phyloP scores from a whole-genome alignment of 23 red algal genomes.

The Rhodosorus marinus region DNA sequence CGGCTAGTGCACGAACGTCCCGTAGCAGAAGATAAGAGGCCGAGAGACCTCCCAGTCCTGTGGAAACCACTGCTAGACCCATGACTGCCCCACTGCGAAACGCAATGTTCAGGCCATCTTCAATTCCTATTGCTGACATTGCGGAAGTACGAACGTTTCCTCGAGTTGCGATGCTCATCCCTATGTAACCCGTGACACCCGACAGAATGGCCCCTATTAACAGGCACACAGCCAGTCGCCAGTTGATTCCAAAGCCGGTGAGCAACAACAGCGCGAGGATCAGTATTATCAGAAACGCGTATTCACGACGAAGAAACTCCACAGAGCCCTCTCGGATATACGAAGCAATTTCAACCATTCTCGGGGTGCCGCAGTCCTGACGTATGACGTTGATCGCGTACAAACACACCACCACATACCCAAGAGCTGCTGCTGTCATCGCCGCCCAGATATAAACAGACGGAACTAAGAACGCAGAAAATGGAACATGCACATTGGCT shows the following conservation, averaged over 20 bases:
- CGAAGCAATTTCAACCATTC: slow-evolving; percentile 3
- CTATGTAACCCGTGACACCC: slow-evolving; percentile 11
- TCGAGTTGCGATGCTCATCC: slow-evolving; percentile 10
- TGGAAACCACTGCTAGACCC: slow-evolving; percentile 12
- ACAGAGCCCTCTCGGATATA: slow-evolving; percentile 4
- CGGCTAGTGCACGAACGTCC: slow-evolving; percentile 43
- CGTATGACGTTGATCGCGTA: not conserved
- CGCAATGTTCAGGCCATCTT: slow-evolving; percentile 9
- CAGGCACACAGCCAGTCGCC: no score
- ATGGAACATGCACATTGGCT: no score
- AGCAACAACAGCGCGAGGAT: not conserved
- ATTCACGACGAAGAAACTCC: not conserved
- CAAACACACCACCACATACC: not conserved
- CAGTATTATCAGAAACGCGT: not conserved
- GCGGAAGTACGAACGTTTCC: slow-evolving; percentile 31
- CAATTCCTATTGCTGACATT: slow-evolving; percentile 5
- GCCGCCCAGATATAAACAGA: not conserved
- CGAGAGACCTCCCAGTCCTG: slow-evolving; percentile 6
- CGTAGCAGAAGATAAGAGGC: slow-evolving; percentile 28
- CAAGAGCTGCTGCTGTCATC: not conserved
- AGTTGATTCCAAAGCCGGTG: not conserved
- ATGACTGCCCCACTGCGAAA: slow-evolving; percentile 22
- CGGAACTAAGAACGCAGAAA: not conserved
- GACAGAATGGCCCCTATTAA: slow-evolving; percentile 31
- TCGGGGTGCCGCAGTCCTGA: not conserved